Evolutionary conservation across 371 early-diverging fungal species (phyloP).

Genomic region (Synchytrium microbalum): DNA sequence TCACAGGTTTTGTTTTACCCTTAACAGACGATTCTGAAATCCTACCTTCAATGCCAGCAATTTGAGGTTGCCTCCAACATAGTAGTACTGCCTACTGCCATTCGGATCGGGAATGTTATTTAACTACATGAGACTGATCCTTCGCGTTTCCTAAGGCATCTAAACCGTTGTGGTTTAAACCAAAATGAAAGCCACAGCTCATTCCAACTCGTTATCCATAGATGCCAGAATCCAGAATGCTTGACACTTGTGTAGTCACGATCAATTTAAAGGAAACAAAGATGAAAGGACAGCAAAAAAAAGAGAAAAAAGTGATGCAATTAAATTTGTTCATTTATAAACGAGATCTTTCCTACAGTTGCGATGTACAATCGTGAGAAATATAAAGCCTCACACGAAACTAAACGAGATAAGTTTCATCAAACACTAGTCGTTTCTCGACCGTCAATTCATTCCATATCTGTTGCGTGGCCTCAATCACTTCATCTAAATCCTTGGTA

Average conservation of each 20-base stretch:
- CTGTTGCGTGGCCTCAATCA: too few species aligned
- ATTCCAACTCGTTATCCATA: neutral
- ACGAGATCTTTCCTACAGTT: too few species aligned
- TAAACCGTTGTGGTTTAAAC: neutral
- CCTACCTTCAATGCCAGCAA: neutral
- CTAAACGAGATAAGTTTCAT: too few species aligned
- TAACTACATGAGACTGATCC: neutral
- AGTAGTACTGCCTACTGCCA: neutral
- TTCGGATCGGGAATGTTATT: neutral
- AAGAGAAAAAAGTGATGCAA: too few species aligned
- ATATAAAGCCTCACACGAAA: too few species aligned
- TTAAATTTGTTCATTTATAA: too few species aligned
- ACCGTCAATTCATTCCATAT: too few species aligned
- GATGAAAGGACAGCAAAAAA: neutral
- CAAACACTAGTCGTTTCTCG: too few species aligned
- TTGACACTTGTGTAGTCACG: neutral
- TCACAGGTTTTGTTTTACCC: too few species aligned
- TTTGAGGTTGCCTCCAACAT: neutral
- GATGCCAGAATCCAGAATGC: neutral
- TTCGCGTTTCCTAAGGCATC: neutral
- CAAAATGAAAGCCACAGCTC: neutral
- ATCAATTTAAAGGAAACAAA: neutral
- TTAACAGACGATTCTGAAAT: too few species aligned
- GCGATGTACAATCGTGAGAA: too few species aligned
- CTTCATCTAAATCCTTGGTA: too few species aligned